Conservation (phyloP, 345 rosid species). For the Lepidium aucheri region DNA sequence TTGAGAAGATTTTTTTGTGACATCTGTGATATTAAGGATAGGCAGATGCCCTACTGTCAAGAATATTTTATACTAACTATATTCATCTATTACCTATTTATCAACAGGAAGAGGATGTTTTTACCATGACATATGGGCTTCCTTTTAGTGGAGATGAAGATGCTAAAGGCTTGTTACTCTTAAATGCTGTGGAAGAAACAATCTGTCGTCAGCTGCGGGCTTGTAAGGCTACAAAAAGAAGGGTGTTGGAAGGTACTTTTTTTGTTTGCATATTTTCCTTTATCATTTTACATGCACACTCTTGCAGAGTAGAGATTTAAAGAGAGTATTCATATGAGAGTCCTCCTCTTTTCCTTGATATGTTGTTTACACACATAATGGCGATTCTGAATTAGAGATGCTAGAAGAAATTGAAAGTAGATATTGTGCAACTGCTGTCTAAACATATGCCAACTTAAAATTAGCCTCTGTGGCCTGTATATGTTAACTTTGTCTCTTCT, state of each 20-base stretch:
- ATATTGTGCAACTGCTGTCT: slow-evolving; percentile 1
- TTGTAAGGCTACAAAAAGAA: slow-evolving; percentile 64
- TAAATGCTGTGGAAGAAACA: slow-evolving; percentile 92
- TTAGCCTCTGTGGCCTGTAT: not conserved
- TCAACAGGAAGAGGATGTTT: slow-evolving; percentile 88
- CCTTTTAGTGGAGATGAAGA: slow-evolving; percentile 72
- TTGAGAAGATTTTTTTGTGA: not conserved
- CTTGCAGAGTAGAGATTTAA: not conserved
- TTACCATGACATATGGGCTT: slow-evolving; percentile 87
- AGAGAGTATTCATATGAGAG: not conserved
- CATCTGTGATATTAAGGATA: not conserved
- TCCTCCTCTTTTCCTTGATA: not conserved
- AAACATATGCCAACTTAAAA: not conserved
- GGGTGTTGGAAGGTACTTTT: slow-evolving; percentile 53
- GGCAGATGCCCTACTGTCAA: not conserved
- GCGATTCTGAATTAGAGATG: not conserved
- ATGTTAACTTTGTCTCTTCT: not conserved
- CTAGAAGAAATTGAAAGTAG: not conserved
- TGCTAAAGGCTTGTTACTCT: slow-evolving; percentile 66
- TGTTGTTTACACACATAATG: not conserved
- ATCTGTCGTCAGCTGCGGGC: slow-evolving; percentile 84
- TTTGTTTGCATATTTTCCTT: not conserved
- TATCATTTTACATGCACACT: not conserved
- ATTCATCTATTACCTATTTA: not conserved
- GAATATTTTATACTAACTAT: not conserved